Evolutionary conservation across 306 rosid genomes (phyloP).

Genomic region (Trifolium pratense): DNA sequence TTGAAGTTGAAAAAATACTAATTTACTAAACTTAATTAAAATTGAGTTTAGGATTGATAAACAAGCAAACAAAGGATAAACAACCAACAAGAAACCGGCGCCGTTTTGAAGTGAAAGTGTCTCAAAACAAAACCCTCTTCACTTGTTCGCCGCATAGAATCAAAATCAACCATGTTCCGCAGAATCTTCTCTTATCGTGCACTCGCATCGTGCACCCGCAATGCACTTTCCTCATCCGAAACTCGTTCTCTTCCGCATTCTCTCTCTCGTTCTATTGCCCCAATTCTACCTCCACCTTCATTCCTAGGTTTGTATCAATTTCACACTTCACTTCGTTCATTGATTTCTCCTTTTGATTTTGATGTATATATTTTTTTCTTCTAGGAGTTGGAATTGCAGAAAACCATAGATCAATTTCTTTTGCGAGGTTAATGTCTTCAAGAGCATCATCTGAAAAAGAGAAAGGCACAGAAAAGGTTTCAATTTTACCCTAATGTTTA

Average conservation of each 20-base stretch:
- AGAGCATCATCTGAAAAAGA: slow-evolving; percentile 53
- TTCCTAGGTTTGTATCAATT: neutral
- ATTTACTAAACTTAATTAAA: neutral
- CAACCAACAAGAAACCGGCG: neutral
- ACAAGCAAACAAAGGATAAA: neutral
- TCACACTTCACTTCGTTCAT: neutral
- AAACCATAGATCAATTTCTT: slow-evolving; percentile 44
- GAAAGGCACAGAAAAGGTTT: slow-evolving; percentile 46
- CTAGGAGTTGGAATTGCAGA: slow-evolving; percentile 31
- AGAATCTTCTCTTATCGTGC: slow-evolving; percentile 18
- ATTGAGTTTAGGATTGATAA: neutral
- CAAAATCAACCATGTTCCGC: slow-evolving; percentile 9
- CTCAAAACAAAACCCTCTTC: neutral
- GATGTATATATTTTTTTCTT: neutral
- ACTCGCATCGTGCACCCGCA: slow-evolving; percentile 25
- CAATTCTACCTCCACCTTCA: slow-evolving; percentile 4
- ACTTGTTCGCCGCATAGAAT: slow-evolving; percentile 1
- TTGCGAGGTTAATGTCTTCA: slow-evolving; percentile 61
- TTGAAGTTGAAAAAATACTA: too few species aligned
- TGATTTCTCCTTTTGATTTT: neutral
- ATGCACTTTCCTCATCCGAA: neutral
- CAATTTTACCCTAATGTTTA: slow-evolving; percentile 17
- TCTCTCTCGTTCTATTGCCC: neutral
- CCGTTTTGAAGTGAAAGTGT: slow-evolving; percentile 20
- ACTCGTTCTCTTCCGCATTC: neutral